These are phyloP conservation scores for Penicillium lagena DNA, from an alignment of 495 filamentous ascomycete genomes.

Conservation along the genomic window DNA sequence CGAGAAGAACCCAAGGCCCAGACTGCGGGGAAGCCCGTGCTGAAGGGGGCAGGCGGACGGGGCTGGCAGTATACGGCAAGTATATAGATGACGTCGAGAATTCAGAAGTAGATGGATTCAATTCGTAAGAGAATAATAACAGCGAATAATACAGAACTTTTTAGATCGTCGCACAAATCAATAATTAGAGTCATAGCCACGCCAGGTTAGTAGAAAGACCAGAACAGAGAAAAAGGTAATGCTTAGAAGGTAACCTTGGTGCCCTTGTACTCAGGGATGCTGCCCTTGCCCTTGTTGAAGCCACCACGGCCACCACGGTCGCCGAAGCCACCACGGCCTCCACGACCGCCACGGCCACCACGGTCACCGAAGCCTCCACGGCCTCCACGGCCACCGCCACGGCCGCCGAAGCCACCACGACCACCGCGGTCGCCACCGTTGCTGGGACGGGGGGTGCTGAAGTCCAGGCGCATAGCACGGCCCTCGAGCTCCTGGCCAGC, in stretches of 20 bases:
- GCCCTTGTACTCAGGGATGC: constrained; percentile 82
- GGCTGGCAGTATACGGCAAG: too few species aligned
- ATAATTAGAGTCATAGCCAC: too few species aligned
- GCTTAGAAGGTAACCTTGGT: constrained; percentile 84
- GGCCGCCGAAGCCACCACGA: constrained; percentile 35
- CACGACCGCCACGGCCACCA: constrained; percentile 46
- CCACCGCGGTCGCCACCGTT: constrained; percentile 38
- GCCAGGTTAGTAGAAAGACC: constrained; percentile 8
- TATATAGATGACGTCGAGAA: too few species aligned
- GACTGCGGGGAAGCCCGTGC: too few species aligned
- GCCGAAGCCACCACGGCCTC: constrained; percentile 47
- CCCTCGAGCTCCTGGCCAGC: constrained; percentile 66
- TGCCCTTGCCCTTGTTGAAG: constrained; percentile 59
- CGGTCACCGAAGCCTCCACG: constrained; percentile 42
- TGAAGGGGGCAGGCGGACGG: too few species aligned
- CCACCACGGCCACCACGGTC: constrained; percentile 37
- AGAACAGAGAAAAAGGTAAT: constrained; percentile 7
- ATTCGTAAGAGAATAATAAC: too few species aligned
- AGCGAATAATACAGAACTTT: constrained; percentile 7
- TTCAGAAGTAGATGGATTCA: too few species aligned
- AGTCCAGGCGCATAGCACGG: constrained; percentile 84
- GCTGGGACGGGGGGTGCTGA: constrained; percentile 68
- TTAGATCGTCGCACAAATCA: too few species aligned
- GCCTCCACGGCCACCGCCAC: constrained; percentile 40
- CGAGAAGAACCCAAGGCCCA: background rate